Evolutionary conservation across 164 flowering plant genomes (phyloP).

Genomic region (Magnolia officinalis): DNA sequence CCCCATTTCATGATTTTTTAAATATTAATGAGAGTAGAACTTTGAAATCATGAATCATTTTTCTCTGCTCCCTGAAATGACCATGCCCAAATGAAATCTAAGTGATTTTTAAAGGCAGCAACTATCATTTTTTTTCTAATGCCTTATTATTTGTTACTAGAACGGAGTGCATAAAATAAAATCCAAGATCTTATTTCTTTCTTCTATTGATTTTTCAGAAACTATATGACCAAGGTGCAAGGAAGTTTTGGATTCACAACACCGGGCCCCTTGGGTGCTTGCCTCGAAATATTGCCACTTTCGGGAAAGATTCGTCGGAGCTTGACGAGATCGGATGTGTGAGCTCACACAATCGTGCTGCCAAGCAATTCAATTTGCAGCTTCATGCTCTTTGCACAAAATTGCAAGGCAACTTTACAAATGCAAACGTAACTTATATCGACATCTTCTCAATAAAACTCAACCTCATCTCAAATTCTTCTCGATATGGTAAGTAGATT

Average conservation of each 20-base stretch:
- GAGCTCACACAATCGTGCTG: constrained; percentile 66
- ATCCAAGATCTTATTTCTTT: background rate
- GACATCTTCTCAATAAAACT: constrained; percentile 72
- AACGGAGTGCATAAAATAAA: too few species aligned
- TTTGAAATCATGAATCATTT: too few species aligned
- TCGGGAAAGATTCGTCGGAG: constrained; percentile 74
- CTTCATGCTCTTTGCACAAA: constrained; percentile 69
- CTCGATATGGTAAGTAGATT: constrained; percentile 58
- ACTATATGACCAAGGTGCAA: constrained; percentile 74
- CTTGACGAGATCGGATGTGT: constrained; percentile 87
- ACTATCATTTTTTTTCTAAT: too few species aligned
- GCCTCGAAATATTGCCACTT: constrained; percentile 70
- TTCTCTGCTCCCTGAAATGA: too few species aligned
- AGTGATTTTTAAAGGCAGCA: too few species aligned
- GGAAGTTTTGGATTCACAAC: constrained; percentile 91
- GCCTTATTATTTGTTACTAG: background rate
- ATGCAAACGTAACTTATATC: constrained; percentile 62
- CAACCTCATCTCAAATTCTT: constrained; percentile 67
- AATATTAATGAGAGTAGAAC: too few species aligned
- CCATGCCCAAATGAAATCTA: too few species aligned
- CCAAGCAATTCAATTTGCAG: constrained; percentile 79
- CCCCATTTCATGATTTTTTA: too few species aligned
- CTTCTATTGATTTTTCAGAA: constrained; percentile 32
- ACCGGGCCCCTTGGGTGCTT: constrained; percentile 94
- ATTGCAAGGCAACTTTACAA: constrained; percentile 49